Conservation (phyloP, 495 filamentous ascomycete species). For the Penicillium mononematosum region DNA sequence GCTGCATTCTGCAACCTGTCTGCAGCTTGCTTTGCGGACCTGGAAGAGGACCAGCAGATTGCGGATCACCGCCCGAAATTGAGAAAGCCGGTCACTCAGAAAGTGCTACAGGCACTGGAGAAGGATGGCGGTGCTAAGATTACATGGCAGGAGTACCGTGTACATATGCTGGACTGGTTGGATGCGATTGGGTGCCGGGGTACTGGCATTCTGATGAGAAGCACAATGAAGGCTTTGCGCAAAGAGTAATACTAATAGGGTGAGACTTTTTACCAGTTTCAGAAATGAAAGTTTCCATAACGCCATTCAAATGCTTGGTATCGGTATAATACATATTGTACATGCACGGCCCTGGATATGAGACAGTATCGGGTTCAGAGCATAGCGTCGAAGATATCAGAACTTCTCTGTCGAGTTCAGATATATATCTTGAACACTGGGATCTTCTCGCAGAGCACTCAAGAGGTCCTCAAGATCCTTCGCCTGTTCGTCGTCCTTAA, state of each 20-base stretch:
- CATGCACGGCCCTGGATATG: background rate
- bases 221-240: conserved; percentile 73
- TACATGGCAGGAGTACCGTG: conserved; percentile 70
- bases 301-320: conserved; percentile 24
- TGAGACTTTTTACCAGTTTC: background rate
- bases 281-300: conserved; percentile 4
- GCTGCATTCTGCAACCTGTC: conserved; percentile 63
- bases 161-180: conserved; percentile 70
- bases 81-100: conserved; percentile 74
- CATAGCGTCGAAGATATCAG: conserved; percentile 10
- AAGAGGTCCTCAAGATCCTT: conserved; percentile 50
- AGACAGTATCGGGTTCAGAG: background rate
- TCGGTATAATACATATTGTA: conserved; percentile 25
- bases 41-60: conserved; percentile 61
- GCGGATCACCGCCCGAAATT: conserved; percentile 53
- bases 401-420: conserved; percentile 50
- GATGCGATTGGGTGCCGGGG: conserved; percentile 64
- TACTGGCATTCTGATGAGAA: conserved; percentile 72
- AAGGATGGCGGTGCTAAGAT: conserved; percentile 68
- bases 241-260: conserved; percentile 31
- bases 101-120: conserved; percentile 58
- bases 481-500: conserved; percentile 52
- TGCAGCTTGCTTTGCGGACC: conserved; percentile 59
- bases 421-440: conserved; percentile 68
- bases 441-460: conserved; percentile 51